A percentile compares a stretch with the other conserved stretches of the same genome.
Conservation (phyloP, 2,329 filamentous ascomycete genomes). For the Penicillium sp. region DNA sequence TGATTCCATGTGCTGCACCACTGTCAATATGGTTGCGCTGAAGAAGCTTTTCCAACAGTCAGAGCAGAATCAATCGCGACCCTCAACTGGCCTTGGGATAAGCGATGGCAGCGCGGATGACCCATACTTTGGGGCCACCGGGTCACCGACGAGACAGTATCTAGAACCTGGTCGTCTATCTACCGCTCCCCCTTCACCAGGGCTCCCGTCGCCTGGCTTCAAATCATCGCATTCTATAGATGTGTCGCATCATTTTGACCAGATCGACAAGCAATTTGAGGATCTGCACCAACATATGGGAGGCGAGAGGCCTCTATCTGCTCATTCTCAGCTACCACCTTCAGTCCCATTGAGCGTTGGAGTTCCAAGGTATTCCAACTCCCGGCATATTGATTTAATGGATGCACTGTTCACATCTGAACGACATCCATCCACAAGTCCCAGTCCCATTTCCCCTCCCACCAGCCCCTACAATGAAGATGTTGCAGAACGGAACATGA, state of each 20-base stretch:
- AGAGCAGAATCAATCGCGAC: conserved; percentile 27
- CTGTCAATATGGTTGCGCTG: conserved; percentile 37
- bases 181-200: conserved; percentile 14
- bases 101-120: conserved; percentile 6
- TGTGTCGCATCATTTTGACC: conserved; percentile 39
- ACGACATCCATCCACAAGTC: conserved; percentile 29
- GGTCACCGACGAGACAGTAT: conserved; percentile 15
- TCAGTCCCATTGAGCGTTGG: conserved; percentile 26
- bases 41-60: conserved; percentile 38
- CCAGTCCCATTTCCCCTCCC: conserved; percentile 32
- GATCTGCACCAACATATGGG: conserved; percentile 40
- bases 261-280: conserved; percentile 46
- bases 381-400: conserved; percentile 46
- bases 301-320: conserved; percentile 31
- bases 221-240: conserved; percentile 26
- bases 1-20: conserved; percentile 4
- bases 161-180: conserved; percentile 9
- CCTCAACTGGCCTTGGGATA: conserved; percentile 17
- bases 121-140: conserved; percentile 9
- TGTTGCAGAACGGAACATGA: conserved; percentile 49
- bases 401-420: conserved; percentile 44
- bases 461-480: conserved; percentile 47
- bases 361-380: conserved; percentile 26
- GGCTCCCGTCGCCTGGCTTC: conserved; percentile 16
- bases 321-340: conserved; percentile 29